phyloP scores from a whole-genome alignment of 371 early-diverging fungal genomes.

The Zychaea mexicana region DNA sequence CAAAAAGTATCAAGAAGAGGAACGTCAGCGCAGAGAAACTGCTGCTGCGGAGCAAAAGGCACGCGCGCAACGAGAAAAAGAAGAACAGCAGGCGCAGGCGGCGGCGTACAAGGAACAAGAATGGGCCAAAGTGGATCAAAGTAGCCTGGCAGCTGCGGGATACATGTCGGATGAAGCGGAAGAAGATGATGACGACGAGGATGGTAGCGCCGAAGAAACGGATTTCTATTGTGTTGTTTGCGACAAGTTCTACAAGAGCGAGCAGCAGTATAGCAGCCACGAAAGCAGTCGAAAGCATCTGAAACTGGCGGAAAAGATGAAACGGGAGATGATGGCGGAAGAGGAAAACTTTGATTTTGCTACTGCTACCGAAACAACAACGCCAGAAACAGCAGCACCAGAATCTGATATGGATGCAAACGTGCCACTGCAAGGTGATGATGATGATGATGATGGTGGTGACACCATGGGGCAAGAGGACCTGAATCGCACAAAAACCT shows the following conservation, averaged over 20 bases:
- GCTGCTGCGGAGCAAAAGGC: slow-evolving; percentile 58
- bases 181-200: slow-evolving; percentile 42
- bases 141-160: slow-evolving; percentile 8
- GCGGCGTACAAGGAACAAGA: slow-evolving; percentile 62
- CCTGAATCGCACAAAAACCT: slow-evolving; percentile 21
- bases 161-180: slow-evolving; percentile 4
- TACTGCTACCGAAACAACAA: slow-evolving; percentile 20
- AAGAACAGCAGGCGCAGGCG: slow-evolving; percentile 49
- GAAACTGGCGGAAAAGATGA: slow-evolving; percentile 64
- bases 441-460: slow-evolving; percentile 24
- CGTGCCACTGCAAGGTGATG: slow-evolving; percentile 42
- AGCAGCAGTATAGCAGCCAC: slow-evolving; percentile 76
- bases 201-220: slow-evolving; percentile 35
- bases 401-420: slow-evolving; percentile 24
- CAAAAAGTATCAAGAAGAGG: slow-evolving; percentile 55
- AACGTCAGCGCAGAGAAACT: slow-evolving; percentile 52
- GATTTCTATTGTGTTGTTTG: slow-evolving; percentile 84
- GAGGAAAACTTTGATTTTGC: slow-evolving; percentile 43
- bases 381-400: slow-evolving; percentile 6
- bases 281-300: slow-evolving; percentile 78
- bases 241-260: slow-evolving; percentile 75
- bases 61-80: slow-evolving; percentile 52
- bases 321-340: slow-evolving; percentile 68
- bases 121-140: slow-evolving; percentile 60
- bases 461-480: slow-evolving; percentile 16